Evolutionary conservation across 305 asterid genomes (phyloP).

Genomic region (Plantago coronopus): DNA sequence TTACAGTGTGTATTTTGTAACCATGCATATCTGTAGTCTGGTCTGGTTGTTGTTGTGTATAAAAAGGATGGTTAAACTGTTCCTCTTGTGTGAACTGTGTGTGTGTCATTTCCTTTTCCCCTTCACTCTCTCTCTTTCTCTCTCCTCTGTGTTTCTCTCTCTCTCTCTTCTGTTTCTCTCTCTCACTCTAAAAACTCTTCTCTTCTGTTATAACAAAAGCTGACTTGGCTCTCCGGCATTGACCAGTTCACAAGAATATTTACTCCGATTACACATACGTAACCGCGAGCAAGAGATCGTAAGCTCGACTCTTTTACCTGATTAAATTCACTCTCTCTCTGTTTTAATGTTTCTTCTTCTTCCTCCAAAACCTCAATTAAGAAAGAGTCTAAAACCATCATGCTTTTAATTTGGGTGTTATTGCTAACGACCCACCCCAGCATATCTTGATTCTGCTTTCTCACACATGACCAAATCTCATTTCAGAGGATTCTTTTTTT

Average conservation of each 20-base stretch:
- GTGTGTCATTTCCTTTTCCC: no score
- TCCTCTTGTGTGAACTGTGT: no score
- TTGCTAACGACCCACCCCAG: slow-evolving; percentile 24
- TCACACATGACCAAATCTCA: slow-evolving; percentile 35
- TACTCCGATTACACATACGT: slow-evolving; percentile 26
- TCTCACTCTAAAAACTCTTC: slow-evolving; percentile 21
- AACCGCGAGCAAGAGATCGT: slow-evolving; percentile 40
- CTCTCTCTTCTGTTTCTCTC: slow-evolving; percentile 8
- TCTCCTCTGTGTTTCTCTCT: slow-evolving; percentile 15
- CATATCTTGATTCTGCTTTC: slow-evolving; percentile 34
- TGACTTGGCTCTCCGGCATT: slow-evolving; percentile 60
- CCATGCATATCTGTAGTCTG: no score
- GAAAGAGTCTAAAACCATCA: slow-evolving; percentile 18
- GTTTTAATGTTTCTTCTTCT: neutral
- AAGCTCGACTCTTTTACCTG: slow-evolving; percentile 24
- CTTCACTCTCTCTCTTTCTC: neutral
- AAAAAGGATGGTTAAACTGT: no score
- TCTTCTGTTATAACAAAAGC: slow-evolving; percentile 30
- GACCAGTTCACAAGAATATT: slow-evolving; percentile 35
- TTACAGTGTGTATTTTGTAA: no score
- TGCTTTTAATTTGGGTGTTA: slow-evolving; percentile 27
- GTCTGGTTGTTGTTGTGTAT: no score
- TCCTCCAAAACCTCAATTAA: slow-evolving; percentile 22
- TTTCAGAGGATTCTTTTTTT: slow-evolving; percentile 20
- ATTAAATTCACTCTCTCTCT: slow-evolving; percentile 9